Percentiles rank a stretch among this genome's conserved stretches.
Conservation (phyloP, 768 basidiomycete genomes). For the Collybia sp. region DNA sequence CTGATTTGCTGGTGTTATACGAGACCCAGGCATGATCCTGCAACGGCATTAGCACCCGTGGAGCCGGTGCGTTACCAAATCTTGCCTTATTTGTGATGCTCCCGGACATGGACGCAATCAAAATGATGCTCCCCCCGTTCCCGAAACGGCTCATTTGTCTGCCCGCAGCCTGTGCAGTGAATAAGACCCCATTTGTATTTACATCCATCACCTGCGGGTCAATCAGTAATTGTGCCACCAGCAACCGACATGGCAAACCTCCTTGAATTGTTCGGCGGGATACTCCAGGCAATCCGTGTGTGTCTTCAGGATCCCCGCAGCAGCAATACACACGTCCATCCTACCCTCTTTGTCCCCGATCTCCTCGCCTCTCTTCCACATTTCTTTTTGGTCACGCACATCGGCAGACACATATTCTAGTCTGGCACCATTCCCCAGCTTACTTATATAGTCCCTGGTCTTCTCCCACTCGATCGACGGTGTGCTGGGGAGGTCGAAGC, state of each 20-base stretch:
- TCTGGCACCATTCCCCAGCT: slow-evolving; percentile 34
- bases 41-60: background rate
- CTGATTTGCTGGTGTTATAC: slow-evolving; percentile 76
- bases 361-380: slow-evolving; percentile 52
- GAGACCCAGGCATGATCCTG: slow-evolving; percentile 71
- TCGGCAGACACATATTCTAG: slow-evolving; percentile 62
- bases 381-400: slow-evolving; percentile 55
- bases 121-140: slow-evolving; percentile 37
- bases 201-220: slow-evolving; percentile 40
- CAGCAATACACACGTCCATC: slow-evolving; percentile 74
- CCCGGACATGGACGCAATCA: slow-evolving; percentile 52
- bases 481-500: slow-evolving; percentile 53
- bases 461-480: slow-evolving; percentile 56
- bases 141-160: slow-evolving; percentile 40
- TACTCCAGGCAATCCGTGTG: slow-evolving; percentile 65
- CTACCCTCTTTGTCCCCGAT: slow-evolving; percentile 66
- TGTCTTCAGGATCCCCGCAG: slow-evolving; percentile 65
- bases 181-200: slow-evolving; percentile 45
- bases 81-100: slow-evolving; percentile 68
- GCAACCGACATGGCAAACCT: slow-evolving; percentile 30
- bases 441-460: slow-evolving; percentile 46
- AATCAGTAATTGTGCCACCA: background rate
- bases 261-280: slow-evolving; percentile 57
- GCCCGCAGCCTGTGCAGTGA: slow-evolving; percentile 47
- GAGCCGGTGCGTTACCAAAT: background rate